Evolutionary conservation across 2,329 filamentous ascomycete genomes (phyloP).

Genomic region (Drechmeria coniospora): DNA sequence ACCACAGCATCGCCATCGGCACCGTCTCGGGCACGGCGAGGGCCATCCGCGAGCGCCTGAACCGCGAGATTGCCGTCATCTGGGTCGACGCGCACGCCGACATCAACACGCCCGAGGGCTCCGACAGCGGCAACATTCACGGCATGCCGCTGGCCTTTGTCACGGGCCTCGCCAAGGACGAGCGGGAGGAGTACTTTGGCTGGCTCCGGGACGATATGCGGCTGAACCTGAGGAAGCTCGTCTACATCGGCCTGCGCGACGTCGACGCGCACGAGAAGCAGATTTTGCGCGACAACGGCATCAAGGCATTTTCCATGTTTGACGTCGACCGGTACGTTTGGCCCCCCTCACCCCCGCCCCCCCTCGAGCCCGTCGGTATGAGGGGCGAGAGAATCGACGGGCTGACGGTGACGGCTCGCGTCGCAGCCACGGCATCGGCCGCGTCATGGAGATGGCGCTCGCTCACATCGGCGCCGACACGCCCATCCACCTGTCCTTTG

Average conservation of each 20-base stretch:
- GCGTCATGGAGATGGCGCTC: slow-evolving; percentile 95
- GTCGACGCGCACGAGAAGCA: slow-evolving; percentile 90
- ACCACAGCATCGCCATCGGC: slow-evolving; percentile 93
- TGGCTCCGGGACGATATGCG: slow-evolving; percentile 67
- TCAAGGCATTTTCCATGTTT: slow-evolving; percentile 97
- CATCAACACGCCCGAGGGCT: slow-evolving; percentile 91
- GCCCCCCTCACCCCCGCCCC: no score
- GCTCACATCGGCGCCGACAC: slow-evolving; percentile 89
- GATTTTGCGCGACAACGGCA: slow-evolving; percentile 72
- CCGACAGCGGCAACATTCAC: slow-evolving; percentile 84
- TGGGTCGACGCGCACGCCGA: slow-evolving; percentile 98
- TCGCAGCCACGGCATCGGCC: slow-evolving; percentile 72
- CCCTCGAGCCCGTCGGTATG: no score
- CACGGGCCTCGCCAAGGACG: slow-evolving; percentile 66
- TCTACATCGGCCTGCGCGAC: slow-evolving; percentile 91
- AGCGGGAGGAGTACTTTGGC: slow-evolving; percentile 68
- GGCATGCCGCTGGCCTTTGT: slow-evolving; percentile 95
- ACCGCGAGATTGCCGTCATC: slow-evolving; percentile 78
- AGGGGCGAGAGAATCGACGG: no score
- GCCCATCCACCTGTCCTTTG: slow-evolving; percentile 92
- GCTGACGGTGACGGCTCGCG: slow-evolving; percentile 3
- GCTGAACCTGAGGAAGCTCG: slow-evolving; percentile 65
- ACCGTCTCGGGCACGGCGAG: slow-evolving; percentile 77
- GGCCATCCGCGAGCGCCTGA: slow-evolving; percentile 70
- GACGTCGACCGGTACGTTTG: slow-evolving; percentile 68